Evolutionary conservation across 352 stramenopile genomes (phyloP), one percentile per base, ranked within the genome.

Genomic region (Nothophytophthora sp.): DNA sequence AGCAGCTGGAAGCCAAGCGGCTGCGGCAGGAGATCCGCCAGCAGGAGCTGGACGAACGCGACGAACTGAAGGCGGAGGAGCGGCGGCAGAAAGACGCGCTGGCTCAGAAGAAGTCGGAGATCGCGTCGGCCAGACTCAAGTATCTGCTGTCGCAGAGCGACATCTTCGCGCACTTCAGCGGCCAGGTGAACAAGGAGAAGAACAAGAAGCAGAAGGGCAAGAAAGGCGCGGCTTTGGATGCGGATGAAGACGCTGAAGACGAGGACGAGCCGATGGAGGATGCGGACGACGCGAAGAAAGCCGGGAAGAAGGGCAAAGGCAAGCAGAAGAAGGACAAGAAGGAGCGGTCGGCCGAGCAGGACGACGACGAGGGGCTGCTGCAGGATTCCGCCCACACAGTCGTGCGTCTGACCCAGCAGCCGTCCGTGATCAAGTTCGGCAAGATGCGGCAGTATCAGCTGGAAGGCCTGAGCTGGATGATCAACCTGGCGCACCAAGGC

Each of bases 361-460:
- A 89, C 22, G 85, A 95, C 40, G 82, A 93, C 39, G 81, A 90
- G 25, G 70, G 76, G n/a, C 56, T 92, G 48, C 54, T 90, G 28
- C 70, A 81, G 13, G 80, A 90, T 59, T 86, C 86, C 28, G 58
- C 58, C 19, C 45, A 63, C 60, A 92, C 59, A 76, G 97, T 43
- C 20, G 89, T 98, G 46, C 77, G 98, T 3, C 75, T 98, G 33
- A 93, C 88, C 10, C 87, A 97, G 47, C 88, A 96, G 42, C 95
- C 96, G 40, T 92, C 75, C 1, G 70, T 85, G n/a, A 97, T 97
- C 68, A 90, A 98, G 50, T 93, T 90, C 55, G 90, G 95, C 29
- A 90, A 65, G 2, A 99, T 99, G 96, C 91, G 97, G 54, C 85
- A 96, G 63, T 99, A 99, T 75, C 98, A 99, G 69, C 61, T 99